Conservation (phyloP, 192 early-diverging fungal species). For the Mortierella alpina region DNA sequence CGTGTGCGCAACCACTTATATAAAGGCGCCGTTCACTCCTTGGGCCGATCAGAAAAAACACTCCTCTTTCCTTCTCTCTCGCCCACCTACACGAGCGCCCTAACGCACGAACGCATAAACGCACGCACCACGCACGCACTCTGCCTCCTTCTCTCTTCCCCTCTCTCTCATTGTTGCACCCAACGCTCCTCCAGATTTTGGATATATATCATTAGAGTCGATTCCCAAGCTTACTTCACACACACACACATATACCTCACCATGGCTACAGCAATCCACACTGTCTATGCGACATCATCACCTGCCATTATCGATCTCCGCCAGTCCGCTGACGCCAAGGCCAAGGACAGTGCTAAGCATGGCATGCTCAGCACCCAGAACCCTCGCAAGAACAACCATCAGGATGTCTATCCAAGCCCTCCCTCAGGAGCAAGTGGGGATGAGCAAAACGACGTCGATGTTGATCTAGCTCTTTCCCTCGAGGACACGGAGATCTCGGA, state of each 20-base stretch:
- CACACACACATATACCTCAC: not conserved
- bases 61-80: too few species aligned
- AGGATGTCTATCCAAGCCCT: constrained; percentile 25
- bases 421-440: constrained; percentile 6
- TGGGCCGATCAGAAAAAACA: too few species aligned
- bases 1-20: too few species aligned
- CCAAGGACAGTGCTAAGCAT: constrained; percentile 3
- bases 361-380: not conserved
- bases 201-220: too few species aligned
- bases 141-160: too few species aligned
- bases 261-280: not conserved
- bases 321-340: constrained; percentile 1
- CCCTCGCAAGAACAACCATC: not conserved
- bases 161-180: too few species aligned
- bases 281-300: not conserved
- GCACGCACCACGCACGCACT: too few species aligned
- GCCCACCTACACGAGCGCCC: too few species aligned
- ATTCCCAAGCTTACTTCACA: too few species aligned
- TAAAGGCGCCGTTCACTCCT: too few species aligned
- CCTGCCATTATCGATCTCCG: constrained; percentile 51
- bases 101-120: too few species aligned
- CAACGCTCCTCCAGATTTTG: too few species aligned
- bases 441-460: not conserved
- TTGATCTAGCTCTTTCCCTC: constrained; percentile 2
- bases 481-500: constrained; percentile 12